Evolutionary conservation across 2,329 filamentous ascomycete species (phyloP).

Genomic region (Magnaporthales sp.): DNA sequence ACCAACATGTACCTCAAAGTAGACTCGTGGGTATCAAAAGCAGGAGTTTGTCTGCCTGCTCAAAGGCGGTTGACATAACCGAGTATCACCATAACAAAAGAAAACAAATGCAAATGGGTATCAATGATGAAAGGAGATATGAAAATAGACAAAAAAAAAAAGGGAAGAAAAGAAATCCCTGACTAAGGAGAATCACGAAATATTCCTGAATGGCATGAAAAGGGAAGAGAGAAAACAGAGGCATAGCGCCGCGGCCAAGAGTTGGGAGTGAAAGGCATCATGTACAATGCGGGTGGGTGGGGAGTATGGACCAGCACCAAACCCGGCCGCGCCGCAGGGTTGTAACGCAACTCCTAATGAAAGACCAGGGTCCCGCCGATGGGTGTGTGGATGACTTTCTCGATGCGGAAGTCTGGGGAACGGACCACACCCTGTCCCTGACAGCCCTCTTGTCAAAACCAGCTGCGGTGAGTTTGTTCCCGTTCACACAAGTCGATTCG

Average conservation of each 20-base stretch:
- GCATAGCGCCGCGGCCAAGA: background rate
- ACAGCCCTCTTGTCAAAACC: background rate
- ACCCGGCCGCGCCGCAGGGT: background rate
- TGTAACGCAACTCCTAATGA: background rate
- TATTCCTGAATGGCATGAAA: background rate
- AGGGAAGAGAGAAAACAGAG: background rate
- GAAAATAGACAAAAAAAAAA: background rate
- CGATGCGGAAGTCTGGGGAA: background rate
- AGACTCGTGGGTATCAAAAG: background rate
- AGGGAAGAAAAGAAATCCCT: background rate
- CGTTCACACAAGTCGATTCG: background rate
- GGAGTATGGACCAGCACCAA: background rate
- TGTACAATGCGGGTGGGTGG: slow-evolving; percentile 3
- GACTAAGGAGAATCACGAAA: background rate
- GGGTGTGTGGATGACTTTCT: background rate
- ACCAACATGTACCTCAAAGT: background rate
- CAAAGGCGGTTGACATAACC: background rate
- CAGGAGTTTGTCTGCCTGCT: background rate
- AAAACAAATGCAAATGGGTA: slow-evolving; percentile 3
- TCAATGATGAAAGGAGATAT: background rate
- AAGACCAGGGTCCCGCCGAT: background rate
- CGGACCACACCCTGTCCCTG: background rate
- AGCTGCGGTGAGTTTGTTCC: background rate
- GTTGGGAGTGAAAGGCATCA: slow-evolving; percentile 4
- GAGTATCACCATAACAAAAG: background rate